Base-by-base conservation (phyloP, 768 basidiomycete genomes). In the Paxillus rubicundulus region DNA sequence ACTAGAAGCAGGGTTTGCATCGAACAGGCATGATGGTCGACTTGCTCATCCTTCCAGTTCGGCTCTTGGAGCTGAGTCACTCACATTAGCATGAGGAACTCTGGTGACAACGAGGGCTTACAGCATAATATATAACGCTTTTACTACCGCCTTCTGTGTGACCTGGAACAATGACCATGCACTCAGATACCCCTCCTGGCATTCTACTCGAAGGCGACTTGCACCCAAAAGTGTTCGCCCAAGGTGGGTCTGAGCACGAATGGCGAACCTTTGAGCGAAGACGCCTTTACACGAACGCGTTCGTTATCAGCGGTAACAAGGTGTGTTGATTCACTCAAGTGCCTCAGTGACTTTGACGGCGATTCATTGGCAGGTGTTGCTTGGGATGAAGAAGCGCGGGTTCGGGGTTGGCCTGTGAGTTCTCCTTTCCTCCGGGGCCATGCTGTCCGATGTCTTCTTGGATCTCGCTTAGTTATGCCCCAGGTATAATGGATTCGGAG, bases 401-500 rank as follows among this genome's bases (percentile, higher is more conserved):
- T 84, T 89, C 63, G 89, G 89, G 21, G 71, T 70, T 34, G 76
- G 79, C 54, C 73, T 81, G 87, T 87, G 57, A 50, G 79, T 57
- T 34, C 48, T 53, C 56, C 43, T 5, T 1, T 20, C 36, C 34
- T 44, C 30, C 1, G 4, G 17, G 4, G 33, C 5, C 13, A 33
- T 13, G 12, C 12, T 14, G 12, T 14, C 12, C 33, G 16, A 17
- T 3, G n/a, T 46, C 3, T 20, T 12, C 12, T 34, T 34, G 39
- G 8, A 21, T 13, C 17, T n/a, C n/a, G 24, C 32, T 36, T 58
- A 57, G 18, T 20, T 5, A 45, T 14, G 20, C 32, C 3, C 4
- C 60, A 92, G 92, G 61, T 92, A 81, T 62, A 94, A 94, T 56
- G 92, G 92, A 4, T 95, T 93, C 58, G 91, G 90, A 16, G 92